Evolutionary conservation across 1,139 yeast genomes (phyloP).

Genomic region (Candida neerlandica): DNA sequence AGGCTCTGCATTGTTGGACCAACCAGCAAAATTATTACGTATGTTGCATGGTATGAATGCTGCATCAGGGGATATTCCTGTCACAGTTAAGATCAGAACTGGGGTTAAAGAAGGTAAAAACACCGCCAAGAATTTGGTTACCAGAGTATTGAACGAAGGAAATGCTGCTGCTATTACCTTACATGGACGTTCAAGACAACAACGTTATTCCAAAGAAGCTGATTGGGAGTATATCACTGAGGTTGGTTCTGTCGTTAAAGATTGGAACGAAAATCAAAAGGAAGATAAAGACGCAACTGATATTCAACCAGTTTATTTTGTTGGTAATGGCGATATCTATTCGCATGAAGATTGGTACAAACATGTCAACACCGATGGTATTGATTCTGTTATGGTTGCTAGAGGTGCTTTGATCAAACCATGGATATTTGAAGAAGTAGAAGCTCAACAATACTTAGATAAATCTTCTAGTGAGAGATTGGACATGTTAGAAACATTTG

Average conservation of each 20-base stretch:
- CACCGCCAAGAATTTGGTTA: slow-evolving; percentile 76
- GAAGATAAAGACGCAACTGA: slow-evolving; percentile 59
- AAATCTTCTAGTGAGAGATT: slow-evolving; percentile 88
- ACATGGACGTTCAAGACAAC: slow-evolving; percentile 96
- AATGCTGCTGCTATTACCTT: slow-evolving; percentile 90
- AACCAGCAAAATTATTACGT: slow-evolving; percentile 77
- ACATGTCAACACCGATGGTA: slow-evolving; percentile 67
- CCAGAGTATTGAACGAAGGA: slow-evolving; percentile 70
- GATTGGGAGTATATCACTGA: slow-evolving; percentile 89
- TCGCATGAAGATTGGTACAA: slow-evolving; percentile 87
- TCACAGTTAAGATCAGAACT: slow-evolving; percentile 88
- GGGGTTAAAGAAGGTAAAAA: slow-evolving; percentile 87
- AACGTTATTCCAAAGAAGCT: slow-evolving; percentile 86
- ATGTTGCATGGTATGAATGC: slow-evolving; percentile 88
- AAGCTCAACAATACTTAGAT: slow-evolving; percentile 84
- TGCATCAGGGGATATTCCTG: slow-evolving; percentile 85
- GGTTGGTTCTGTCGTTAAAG: slow-evolving; percentile 69
- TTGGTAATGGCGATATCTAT: slow-evolving; percentile 94
- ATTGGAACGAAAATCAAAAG: slow-evolving; percentile 52
- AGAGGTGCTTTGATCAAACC: slow-evolving; percentile 98
- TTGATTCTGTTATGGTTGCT: slow-evolving; percentile 96
- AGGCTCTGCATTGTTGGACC: slow-evolving; percentile 91
- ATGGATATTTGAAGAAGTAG: slow-evolving; percentile 97
- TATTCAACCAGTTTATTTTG: slow-evolving; percentile 53
- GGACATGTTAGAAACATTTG: slow-evolving; percentile 67